Evolutionary conservation across 2,329 filamentous ascomycete genomes (phyloP), one percentile per base, ranked within the genome.

Genomic region (Aspergillus sp.): DNA sequence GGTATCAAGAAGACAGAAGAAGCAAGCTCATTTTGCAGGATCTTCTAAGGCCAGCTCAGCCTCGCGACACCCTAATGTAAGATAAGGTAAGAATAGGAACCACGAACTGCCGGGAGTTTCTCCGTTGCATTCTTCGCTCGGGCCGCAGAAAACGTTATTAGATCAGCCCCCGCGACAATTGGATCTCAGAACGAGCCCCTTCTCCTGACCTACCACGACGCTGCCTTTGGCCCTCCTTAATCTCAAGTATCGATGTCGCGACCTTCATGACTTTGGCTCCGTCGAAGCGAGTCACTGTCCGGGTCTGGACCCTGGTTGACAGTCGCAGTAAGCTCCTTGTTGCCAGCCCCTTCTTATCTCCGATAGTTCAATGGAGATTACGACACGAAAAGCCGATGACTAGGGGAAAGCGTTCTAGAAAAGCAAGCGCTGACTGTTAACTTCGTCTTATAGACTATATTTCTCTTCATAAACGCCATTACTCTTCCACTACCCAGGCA

Each of bases 211-310:
- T 50, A 48, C 47, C 41, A 52, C 42, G 38, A 41, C 49, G 12
- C 36, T 51, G 47, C 38, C 50, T 39, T 48, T 36, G 42, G 18
- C 34, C 26, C 49, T 13, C 45, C 53, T 53, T 24, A 44, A 51
- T 57, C 61, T 61, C 57, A 62, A 62, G 56, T 41, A 39, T 62
- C 59, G 62, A 68, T 70, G 64, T 62, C 59, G 59, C 51, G 61
- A 60, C 65, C 68, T 73, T 69, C 66, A 76, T 77, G 75, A 76
- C 70, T 72, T 60, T 69, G 63, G 62, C 66, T 66, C 65, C 69
- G 65, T 63, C 70, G 56, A 73, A 70, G 71, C 71, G 71, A 67
- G 71, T 72, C 64, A 71, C 72, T 63, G 72, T 74, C 70, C 69
- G 64, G 62, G 66, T 66, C 57, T 72, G 74, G 74, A 71, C 73